Base-by-base conservation (phyloP, 2,329 filamentous ascomycete genomes). In the Cladosporium sp. region DNA sequence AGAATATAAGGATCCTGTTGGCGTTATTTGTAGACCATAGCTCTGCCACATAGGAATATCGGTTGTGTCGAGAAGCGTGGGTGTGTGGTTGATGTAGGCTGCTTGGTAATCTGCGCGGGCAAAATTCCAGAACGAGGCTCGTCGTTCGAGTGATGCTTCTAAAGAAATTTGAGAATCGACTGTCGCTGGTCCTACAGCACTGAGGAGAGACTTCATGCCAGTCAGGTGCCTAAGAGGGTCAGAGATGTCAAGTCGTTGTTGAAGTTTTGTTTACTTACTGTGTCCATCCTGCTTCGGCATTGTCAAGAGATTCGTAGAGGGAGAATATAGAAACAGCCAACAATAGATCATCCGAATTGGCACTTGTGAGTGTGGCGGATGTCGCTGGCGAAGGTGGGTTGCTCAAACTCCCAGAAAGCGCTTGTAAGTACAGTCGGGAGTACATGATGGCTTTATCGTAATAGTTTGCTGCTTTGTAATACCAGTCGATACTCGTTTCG, bases 101-200 rank as follows among this genome's bases (percentile, higher is more conserved):
- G 63, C 62, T 52, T 65, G 62, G 27, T 65, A 65, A 50, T 66
- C 63, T 19, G 62, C 61, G 43, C 80, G 71, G n/a, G 80, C 82
- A 64, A 84, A 82, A 57, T 83, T 84, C 82, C 82, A 85, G 59
- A 85, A 84, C 0, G 78, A 80, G 12, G 81, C 80, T 61, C 71
- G 74, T 7, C 79, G 72, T n/a, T 73, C 78, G 54, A 77, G 41
- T 11, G 41, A 40, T 15, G 41, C 32, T 18, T 16, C 35, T 8
- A 40, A 19, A 15, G 48, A 39, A 13, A 46, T 45, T 71, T 57
- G 72, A 71, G 27, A 67, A 50, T 50, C 49, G 56, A 57, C 25
- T 60, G 59, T 19, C 46, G 41, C 52, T 5, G 59, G 55, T 16
- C 51, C 57, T 12, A 64, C 70, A 47, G 76, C 68, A 19, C 72